phyloP scores from a whole-genome alignment of 768 basidiomycete species.

The Grammothele lineata region DNA sequence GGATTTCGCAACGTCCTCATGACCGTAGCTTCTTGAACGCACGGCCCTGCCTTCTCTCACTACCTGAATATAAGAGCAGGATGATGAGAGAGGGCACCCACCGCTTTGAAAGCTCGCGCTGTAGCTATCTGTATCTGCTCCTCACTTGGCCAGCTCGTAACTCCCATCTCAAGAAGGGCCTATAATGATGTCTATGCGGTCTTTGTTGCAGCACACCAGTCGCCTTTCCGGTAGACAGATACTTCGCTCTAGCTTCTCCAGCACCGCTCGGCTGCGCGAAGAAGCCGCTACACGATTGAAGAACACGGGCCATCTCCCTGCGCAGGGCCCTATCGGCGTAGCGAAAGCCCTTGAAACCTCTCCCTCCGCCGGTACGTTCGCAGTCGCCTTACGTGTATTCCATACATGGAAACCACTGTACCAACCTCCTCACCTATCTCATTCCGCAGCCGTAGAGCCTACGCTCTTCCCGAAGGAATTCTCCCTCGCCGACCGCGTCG shows the following conservation, averaged over 20 bases:
- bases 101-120: no score
- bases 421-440: no score
- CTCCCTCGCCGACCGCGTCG: conserved; percentile 31
- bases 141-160: no score
- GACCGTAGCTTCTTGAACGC: no score
- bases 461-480: conserved; percentile 26
- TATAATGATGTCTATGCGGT: no score
- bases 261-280: conserved; percentile 5
- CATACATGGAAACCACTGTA: not conserved
- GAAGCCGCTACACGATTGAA: conserved; percentile 6
- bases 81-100: no score
- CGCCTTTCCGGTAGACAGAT: not conserved
- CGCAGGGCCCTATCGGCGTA: conserved; percentile 60
- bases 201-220: not conserved
- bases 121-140: no score
- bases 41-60: no score
- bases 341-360: conserved; percentile 46
- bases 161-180: no score
- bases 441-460: conserved; percentile 14
- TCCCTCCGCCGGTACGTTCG: conserved; percentile 50
- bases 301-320: conserved; percentile 38
- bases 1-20: no score
- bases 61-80: no score
- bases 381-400: not conserved
- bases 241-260: conserved; percentile 16